phyloP scores from a whole-genome alignment of 805 yeast species.

The Helenozyma rhizophorensis region DNA sequence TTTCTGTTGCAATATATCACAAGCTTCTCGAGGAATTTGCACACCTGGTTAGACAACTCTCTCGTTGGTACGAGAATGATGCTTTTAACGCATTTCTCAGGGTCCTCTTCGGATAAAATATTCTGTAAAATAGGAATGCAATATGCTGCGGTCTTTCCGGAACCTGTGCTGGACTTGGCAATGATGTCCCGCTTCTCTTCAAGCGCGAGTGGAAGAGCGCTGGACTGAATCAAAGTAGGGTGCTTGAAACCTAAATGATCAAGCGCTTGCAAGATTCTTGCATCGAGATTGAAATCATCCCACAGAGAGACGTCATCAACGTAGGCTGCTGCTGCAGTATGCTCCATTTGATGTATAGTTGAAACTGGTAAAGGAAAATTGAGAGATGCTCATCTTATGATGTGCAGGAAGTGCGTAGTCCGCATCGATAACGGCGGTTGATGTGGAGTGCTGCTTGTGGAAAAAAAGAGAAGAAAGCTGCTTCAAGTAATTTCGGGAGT shows the following conservation, averaged over 20 bases:
- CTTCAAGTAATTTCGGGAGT: too few species aligned
- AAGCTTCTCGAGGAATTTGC: conserved; percentile 62
- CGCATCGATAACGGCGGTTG: too few species aligned
- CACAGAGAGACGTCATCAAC: conserved; percentile 69
- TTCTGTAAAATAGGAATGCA: conserved; percentile 81
- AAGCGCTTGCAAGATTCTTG: conserved; percentile 80
- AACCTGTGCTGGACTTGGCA: conserved; percentile 92
- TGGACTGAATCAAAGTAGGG: conserved; percentile 88
- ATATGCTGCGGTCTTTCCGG: conserved; percentile 94
- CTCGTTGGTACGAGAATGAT: conserved; percentile 89
- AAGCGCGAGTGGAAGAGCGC: conserved; percentile 87
- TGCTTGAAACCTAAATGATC: conserved; percentile 72
- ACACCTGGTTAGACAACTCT: conserved; percentile 85
- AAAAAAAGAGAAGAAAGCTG: too few species aligned
- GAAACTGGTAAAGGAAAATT: conserved; percentile 5
- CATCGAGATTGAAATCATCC: conserved; percentile 74
- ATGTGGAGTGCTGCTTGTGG: too few species aligned
- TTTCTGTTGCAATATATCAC: conserved; percentile 66
- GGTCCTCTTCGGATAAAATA: conserved; percentile 44
- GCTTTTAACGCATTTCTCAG: conserved; percentile 41
- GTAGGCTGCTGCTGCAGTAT: conserved; percentile 60
- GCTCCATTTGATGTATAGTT: conserved; percentile 8
- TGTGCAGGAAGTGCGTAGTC: conserved; percentile 9
- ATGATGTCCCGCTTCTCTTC: conserved; percentile 88
- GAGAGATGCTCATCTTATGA: conserved; percentile 15